phyloP scores from a whole-genome alignment of 2,329 filamentous ascomycete genomes.

The Pseudogymnoascus sp. region DNA sequence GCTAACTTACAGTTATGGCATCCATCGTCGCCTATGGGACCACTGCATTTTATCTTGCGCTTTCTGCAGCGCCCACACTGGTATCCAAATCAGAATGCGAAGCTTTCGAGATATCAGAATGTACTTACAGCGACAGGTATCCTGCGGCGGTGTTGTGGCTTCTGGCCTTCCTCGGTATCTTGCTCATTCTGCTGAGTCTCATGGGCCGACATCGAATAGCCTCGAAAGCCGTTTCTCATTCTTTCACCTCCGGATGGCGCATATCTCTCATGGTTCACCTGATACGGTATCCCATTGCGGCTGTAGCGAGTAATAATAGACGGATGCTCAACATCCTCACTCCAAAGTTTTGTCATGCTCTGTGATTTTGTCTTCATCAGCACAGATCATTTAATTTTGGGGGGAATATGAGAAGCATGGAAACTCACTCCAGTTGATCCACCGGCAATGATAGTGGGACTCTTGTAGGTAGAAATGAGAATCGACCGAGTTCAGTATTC shows the following conservation, averaged over 20 bases:
- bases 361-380: neutral
- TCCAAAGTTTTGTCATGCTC: slow-evolving; percentile 5
- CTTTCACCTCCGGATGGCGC: slow-evolving; percentile 15
- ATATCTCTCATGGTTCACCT: slow-evolving; percentile 25
- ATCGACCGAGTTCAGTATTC: neutral
- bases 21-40: slow-evolving; percentile 72
- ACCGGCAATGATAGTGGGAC: neutral
- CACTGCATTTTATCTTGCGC: slow-evolving; percentile 91
- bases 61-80: slow-evolving; percentile 87
- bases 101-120: slow-evolving; percentile 13
- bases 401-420: neutral
- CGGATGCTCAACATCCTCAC: slow-evolving; percentile 20
- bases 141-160: slow-evolving; percentile 30
- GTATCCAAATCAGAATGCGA: neutral
- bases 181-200: slow-evolving; percentile 20
- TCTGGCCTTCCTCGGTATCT: slow-evolving; percentile 20
- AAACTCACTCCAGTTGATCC: neutral
- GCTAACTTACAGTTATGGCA: slow-evolving; percentile 78
- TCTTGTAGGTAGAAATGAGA: neutral
- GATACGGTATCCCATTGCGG: slow-evolving; percentile 21
- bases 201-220: slow-evolving; percentile 15
- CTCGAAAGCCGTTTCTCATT: slow-evolving; percentile 15
- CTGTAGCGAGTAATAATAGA: slow-evolving; percentile 22
- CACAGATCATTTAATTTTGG: neutral
- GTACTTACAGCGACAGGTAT: slow-evolving; percentile 45